Percentiles rank a stretch among this genome's conserved stretches.
Evolutionary conservation across 192 early-diverging fungal species (phyloP).

Genomic region (Backusella parvicylindrica): DNA sequence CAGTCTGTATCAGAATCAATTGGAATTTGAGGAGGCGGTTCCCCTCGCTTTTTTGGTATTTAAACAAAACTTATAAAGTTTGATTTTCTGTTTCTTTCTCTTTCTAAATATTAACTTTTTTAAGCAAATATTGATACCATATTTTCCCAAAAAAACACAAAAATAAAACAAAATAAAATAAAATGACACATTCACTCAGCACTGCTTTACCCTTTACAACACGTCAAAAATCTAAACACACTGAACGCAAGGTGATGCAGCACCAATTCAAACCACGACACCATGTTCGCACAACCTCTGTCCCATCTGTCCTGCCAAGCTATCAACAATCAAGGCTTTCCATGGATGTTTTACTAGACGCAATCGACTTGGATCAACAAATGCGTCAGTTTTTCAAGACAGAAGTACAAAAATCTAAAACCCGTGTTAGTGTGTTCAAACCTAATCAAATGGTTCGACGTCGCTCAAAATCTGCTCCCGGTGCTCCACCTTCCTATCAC

Average conservation of each 20-base stretch:
- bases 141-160: not conserved
- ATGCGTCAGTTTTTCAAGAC: constrained; percentile 21
- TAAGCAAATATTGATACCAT: not conserved
- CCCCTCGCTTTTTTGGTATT: not conserved
- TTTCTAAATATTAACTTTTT: not conserved
- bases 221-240: constrained; percentile 2
- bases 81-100: constrained; percentile 1
- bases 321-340: constrained; percentile 3
- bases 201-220: constrained; percentile 3
- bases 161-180: not conserved
- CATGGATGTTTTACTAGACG: constrained; percentile 23
- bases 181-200: constrained; percentile 11
- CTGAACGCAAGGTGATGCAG: not conserved
- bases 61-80: not conserved
- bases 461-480: constrained; percentile 17
- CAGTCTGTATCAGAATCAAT: constrained; percentile 16
- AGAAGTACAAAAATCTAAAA: constrained; percentile 14
- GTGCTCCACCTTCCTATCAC: constrained; percentile 10
- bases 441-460: constrained; percentile 2
- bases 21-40: not conserved
- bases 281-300: constrained; percentile 8
- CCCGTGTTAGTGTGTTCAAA: not conserved
- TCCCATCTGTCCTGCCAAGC: constrained; percentile 7
- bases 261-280: constrained; percentile 3
- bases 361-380: constrained; percentile 29